These are phyloP conservation scores for Ascochyta clinopodiicola DNA, from an alignment of 2,329 filamentous ascomycete genomes.

Conservation along the genomic window DNA sequence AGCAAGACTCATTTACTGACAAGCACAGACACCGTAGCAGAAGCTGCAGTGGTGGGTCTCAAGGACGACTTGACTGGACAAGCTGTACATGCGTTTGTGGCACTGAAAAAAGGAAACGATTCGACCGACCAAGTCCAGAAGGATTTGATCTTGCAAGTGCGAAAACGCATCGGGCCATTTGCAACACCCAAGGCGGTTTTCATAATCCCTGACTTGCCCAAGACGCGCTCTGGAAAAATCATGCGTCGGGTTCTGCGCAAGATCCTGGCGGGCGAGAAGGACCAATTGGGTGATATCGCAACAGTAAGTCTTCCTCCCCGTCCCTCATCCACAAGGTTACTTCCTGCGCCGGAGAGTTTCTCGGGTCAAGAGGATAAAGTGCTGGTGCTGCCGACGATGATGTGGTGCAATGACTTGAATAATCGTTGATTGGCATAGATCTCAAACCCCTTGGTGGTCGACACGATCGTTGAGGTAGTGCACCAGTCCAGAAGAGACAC, in stretches of 20 bases:
- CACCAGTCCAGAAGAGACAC: no score
- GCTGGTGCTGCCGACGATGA: no score
- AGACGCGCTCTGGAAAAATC: slow-evolving; percentile 98
- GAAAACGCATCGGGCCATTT: slow-evolving; percentile 97
- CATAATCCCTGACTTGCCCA: slow-evolving; percentile 90
- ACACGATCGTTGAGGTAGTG: no score
- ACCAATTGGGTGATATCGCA: slow-evolving; percentile 90
- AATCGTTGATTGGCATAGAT: no score
- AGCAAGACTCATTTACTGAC: slow-evolving; percentile 26
- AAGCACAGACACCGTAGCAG: slow-evolving; percentile 72
- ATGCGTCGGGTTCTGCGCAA: slow-evolving; percentile 97
- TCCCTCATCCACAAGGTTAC: no score
- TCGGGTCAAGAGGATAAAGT: no score
- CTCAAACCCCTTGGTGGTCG: no score
- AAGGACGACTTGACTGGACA: slow-evolving; percentile 94
- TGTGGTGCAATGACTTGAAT: no score
- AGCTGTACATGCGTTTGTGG: slow-evolving; percentile 97
- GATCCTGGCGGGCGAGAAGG: slow-evolving; percentile 97
- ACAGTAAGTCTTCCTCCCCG: slow-evolving; percentile 71
- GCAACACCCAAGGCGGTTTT: slow-evolving; percentile 94
- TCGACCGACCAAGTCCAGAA: slow-evolving; percentile 82
- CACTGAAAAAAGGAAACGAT: slow-evolving; percentile 85
- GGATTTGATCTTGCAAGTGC: slow-evolving; percentile 91
- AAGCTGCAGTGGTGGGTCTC: slow-evolving; percentile 94
- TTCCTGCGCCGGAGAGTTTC: no score